Conservation (phyloP, 2,329 filamentous ascomycete species). For the Dothistroma pini region DNA sequence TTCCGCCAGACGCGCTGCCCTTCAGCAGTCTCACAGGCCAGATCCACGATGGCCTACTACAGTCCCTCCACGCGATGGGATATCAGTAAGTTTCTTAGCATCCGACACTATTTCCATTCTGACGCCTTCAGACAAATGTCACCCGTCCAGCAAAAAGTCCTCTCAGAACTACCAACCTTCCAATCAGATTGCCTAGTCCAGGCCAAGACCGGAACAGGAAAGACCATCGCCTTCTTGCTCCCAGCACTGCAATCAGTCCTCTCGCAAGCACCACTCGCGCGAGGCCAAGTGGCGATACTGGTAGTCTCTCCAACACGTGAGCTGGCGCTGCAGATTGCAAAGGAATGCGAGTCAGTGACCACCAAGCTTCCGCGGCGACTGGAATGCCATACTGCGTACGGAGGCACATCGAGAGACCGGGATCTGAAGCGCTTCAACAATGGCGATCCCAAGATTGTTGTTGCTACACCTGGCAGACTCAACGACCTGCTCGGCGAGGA, state of each 20-base stretch:
- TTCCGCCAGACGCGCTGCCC: slow-evolving; percentile 15
- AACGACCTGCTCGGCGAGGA: slow-evolving; percentile 75
- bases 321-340: slow-evolving; percentile 59
- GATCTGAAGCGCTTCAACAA: slow-evolving; percentile 67
- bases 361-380: slow-evolving; percentile 74
- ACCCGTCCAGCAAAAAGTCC: slow-evolving; percentile 53
- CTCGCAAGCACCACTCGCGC: slow-evolving; percentile 63
- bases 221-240: slow-evolving; percentile 88
- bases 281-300: slow-evolving; percentile 81
- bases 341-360: slow-evolving; percentile 81
- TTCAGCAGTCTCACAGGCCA: slow-evolving; percentile 26
- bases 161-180: slow-evolving; percentile 49
- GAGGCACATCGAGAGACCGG: slow-evolving; percentile 70
- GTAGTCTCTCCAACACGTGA: slow-evolving; percentile 76
- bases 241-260: slow-evolving; percentile 85
- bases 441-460: slow-evolving; percentile 78
- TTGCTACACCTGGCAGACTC: slow-evolving; percentile 84
- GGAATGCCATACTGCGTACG: slow-evolving; percentile 68
- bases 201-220: slow-evolving; percentile 88
- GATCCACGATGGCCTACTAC: slow-evolving; percentile 23
- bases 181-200: slow-evolving; percentile 54
- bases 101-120: slow-evolving; percentile 8
- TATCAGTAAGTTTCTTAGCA: slow-evolving; percentile 22
- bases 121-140: slow-evolving; percentile 49
- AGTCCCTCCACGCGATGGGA: slow-evolving; percentile 20